Percentiles rank a stretch among this genome's conserved stretches.
Evolutionary conservation across 83 land plant genomes (phyloP).

Genomic region (Picea abies): DNA sequence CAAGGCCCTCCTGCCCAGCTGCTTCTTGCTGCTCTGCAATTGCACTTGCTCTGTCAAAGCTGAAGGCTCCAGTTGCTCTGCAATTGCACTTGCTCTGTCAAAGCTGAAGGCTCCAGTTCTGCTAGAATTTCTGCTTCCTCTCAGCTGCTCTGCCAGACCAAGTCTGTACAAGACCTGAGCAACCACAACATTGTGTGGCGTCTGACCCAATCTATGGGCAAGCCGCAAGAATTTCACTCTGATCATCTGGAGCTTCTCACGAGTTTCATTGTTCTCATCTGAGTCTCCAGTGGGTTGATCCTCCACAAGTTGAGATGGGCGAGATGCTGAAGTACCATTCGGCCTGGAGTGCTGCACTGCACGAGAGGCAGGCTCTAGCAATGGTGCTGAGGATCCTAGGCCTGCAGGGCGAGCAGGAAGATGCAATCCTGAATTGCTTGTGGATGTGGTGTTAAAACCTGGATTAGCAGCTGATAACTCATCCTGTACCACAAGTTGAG

Average conservation of each 20-base stretch:
- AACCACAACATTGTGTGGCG: slow-evolving; percentile 95
- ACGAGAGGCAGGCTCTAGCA: slow-evolving; percentile 49
- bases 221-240: slow-evolving; percentile 94
- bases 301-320: slow-evolving; percentile 25
- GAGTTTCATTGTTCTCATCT: slow-evolving; percentile 69
- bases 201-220: slow-evolving; percentile 94
- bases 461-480: neutral
- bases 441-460: neutral
- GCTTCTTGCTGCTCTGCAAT: too few relatives aligned
- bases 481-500: slow-evolving; percentile 18
- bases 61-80: too few relatives aligned
- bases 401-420: slow-evolving; percentile 71
- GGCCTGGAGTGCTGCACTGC: slow-evolving; percentile 37
- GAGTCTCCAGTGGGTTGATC: slow-evolving; percentile 40
- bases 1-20: slow-evolving; percentile 82
- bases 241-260: slow-evolving; percentile 84
- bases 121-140: slow-evolving; percentile 64
- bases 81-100: slow-evolving; percentile 93
- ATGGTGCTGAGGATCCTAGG: slow-evolving; percentile 66
- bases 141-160: slow-evolving; percentile 89
- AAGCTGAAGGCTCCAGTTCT: slow-evolving; percentile 75
- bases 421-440: slow-evolving; percentile 47
- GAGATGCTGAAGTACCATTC: slow-evolving; percentile 26
- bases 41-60: too few relatives aligned
- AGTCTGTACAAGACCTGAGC: slow-evolving; percentile 94